Evolutionary conservation across 768 basidiomycete genomes (phyloP), one percentile per base, ranked within the genome.

Genomic region (Termitomyces sp.): DNA sequence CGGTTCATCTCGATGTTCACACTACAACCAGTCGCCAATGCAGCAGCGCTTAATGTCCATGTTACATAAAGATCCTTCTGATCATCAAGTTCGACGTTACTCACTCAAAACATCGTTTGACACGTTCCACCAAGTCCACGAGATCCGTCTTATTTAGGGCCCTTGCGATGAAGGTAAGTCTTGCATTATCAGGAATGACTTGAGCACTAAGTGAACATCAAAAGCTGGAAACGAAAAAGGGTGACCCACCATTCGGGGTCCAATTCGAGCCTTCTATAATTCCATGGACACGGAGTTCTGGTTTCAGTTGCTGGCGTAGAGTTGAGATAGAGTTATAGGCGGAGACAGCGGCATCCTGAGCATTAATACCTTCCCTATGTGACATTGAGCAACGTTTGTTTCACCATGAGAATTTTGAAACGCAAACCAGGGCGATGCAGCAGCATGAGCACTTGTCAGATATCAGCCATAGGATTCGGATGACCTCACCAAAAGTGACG

Each of bases 141-240:
- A 92, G 69, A 57, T 89, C 85, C 42, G 68, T 73, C 61, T 76
- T 77, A 12, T 80, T 85, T 14, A 88, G 83, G 28, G 92, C 87
- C 20, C 92, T 82, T 18, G 86, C 80, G 28, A 83, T 68, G 82
- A 89, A 94, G 3, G 71, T 73, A 83, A 94, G 84, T 63, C 79
- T 83, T 32, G 90, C 79, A 62, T 92, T 87, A 68, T 92, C 91
- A 1, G 93, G 92, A 56, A 92, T 92, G 38, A 93, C 92, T 92
- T 57, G 36, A 38, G 3, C 20, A 44, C 10, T 30, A 13, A 18
- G 35, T 36, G 13, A 58, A 45, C 45, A 47, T 32, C 5, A 40
- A 58, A 42, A 58, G 46, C 24, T 53, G 12, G 44, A 10, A 20
- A 18, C 22, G 16, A 20, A 58, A 51, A 30, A 6, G 8, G 46